phyloP scores from a whole-genome alignment of 164 flowering plant species.

The Magnolia changhungtana region DNA sequence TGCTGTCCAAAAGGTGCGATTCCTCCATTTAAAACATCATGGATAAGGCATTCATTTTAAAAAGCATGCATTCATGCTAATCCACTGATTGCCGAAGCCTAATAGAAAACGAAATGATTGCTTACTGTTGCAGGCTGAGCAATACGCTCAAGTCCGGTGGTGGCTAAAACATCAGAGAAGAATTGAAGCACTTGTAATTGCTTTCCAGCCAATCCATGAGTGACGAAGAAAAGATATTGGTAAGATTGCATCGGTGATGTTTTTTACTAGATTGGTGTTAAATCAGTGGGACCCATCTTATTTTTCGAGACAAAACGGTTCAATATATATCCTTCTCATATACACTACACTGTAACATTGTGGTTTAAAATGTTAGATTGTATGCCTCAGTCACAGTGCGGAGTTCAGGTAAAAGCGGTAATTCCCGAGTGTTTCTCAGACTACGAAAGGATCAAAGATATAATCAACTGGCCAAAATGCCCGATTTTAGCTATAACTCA shows the following conservation, averaged over 20 bases:
- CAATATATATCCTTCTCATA: background rate
- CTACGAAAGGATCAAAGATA: no score
- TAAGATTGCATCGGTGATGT: background rate
- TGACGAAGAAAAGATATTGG: background rate
- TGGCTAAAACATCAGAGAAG: slow-evolving; percentile 5
- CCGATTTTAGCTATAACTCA: no score
- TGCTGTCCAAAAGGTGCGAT: no score
- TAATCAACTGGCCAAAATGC: no score
- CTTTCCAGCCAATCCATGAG: background rate
- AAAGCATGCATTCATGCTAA: background rate
- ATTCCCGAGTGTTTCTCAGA: background rate
- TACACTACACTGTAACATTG: background rate
- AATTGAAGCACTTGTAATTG: background rate
- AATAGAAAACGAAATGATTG: background rate
- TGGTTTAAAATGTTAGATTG: background rate
- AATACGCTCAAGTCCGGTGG: slow-evolving; percentile 72
- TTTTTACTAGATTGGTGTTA: background rate
- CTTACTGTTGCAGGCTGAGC: slow-evolving; percentile 57
- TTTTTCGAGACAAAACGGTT: background rate
- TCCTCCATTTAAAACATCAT: no score
- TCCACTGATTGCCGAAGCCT: background rate
- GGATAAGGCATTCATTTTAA: background rate
- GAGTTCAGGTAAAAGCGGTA: background rate
- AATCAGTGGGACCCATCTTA: background rate
- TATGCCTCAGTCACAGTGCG: background rate